A percentile compares a stretch with the other conserved stretches of the same genome.
phyloP scores from a whole-genome alignment of 352 stramenopile genomes.

The Thraustochytrium sp. region DNA sequence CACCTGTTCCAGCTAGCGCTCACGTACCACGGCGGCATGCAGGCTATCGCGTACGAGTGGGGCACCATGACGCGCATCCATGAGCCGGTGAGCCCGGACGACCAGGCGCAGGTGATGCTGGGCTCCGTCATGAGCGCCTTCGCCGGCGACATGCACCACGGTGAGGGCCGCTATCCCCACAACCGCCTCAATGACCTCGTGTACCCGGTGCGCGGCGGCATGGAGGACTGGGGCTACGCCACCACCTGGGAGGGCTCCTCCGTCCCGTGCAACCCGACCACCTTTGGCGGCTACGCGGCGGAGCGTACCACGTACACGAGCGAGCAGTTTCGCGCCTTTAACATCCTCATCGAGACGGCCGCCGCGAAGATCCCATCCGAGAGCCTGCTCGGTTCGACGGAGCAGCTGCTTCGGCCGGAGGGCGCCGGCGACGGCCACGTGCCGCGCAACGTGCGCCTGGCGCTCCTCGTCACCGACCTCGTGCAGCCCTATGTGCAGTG shows the following conservation, averaged over 20 bases:
- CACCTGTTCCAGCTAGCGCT: conserved; percentile 93
- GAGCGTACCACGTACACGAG: conserved; percentile 88
- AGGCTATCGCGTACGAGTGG: conserved; percentile 96
- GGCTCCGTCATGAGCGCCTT: conserved; percentile 60
- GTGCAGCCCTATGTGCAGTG: conserved; percentile 81
- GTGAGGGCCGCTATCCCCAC: conserved; percentile 63
- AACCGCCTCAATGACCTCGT: conserved; percentile 92
- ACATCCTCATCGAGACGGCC: conserved; percentile 92
- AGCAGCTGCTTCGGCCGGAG: conserved; percentile 53
- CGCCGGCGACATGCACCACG: conserved; percentile 64
- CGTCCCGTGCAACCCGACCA: conserved; percentile 65
- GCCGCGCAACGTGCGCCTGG: conserved; percentile 86
- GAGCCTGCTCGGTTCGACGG: conserved; percentile 61
- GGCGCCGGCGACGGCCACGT: conserved; percentile 72
- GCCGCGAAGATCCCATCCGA: conserved; percentile 73
- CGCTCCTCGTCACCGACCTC: conserved; percentile 86
- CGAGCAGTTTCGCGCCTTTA: conserved; percentile 83
- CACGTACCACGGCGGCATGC: conserved; percentile 91
- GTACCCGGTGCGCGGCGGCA: conserved; percentile 90
- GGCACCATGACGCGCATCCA: conserved; percentile 68
- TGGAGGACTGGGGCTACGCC: conserved; percentile 96
- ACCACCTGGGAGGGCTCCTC: conserved; percentile 69
- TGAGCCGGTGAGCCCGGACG: conserved; percentile 58
- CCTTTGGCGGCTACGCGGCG: conserved; percentile 76
- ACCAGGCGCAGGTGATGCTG: conserved; percentile 59